Base-by-base conservation (phyloP, 768 basidiomycete genomes). In the Podaxis sp. region DNA sequence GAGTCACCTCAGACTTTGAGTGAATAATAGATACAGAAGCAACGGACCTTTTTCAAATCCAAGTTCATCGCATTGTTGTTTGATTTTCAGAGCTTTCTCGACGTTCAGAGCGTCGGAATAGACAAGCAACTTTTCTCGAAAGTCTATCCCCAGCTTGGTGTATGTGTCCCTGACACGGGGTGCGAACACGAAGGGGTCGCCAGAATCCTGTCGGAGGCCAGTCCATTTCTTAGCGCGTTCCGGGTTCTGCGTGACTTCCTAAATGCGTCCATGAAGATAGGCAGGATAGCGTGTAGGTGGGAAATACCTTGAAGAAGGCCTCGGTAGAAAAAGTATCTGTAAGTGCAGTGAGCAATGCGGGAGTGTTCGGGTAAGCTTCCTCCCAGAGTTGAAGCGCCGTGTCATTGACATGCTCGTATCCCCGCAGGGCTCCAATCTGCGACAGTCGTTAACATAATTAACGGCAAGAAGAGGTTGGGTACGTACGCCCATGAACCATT, bases 251-350 rank as follows among this genome's bases (percentile, higher is more conserved):
- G 70, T 62, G 46, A 91, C 85, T 65, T 89, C 88, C 88, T 90
- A 53, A 4, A 28, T 0, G 42, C 11, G 35, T 50, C 14, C 9
- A n/a, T 50, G 16, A 16, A 21, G 46, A 4, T n/a, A 10, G 64
- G 53, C 36, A 16, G 50, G 44, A 50, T 48, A 44, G 35, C 51
- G 48, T 40, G 32, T 21, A 46, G 11, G 59, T 38, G 14, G 64
- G 6, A 13, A 66, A 23, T 69, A 83, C 94, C 75, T 84, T 81
- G 78, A 93, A 95, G 75, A 98, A 98, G 0, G 83, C 86, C 35
- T 82, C 74, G 1, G 91, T 92, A 5, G 95, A 91, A 73, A 97
- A 98, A 0, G 97, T 99, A 74, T 99, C 97, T 13, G 97, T 97
- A 36, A 98, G 77, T 18, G 95, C 93, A 61, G 93, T 83, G 57